phyloP scores from a whole-genome alignment of 2,329 filamentous ascomycete species.

The Diplocarpon rosae region DNA sequence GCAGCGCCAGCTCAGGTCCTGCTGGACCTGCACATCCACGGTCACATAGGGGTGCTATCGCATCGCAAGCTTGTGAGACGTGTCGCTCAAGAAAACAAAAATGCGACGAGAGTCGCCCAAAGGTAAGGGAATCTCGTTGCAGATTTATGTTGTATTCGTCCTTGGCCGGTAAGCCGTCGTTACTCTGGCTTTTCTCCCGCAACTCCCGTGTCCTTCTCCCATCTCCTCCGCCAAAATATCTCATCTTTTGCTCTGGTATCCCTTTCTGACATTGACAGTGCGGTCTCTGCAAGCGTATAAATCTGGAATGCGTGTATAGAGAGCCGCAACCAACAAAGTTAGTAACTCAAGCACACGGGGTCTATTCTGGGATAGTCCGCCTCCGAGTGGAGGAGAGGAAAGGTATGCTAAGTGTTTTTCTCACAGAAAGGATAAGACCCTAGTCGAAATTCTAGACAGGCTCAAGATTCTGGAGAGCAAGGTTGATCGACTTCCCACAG shows the following conservation, averaged over 20 bases:
- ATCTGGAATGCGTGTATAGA: conserved; percentile 48
- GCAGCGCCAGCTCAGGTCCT: conserved; percentile 12
- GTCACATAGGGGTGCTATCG: conserved; percentile 33
- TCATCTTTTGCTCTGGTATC: background rate
- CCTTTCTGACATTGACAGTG: conserved; percentile 29
- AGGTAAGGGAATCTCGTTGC: conserved; percentile 18
- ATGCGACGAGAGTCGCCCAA: conserved; percentile 52
- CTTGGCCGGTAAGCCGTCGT: background rate
- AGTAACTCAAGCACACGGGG: conserved; percentile 20
- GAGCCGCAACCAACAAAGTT: conserved; percentile 45
- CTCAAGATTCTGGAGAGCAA: conserved; percentile 44
- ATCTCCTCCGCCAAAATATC: too few species aligned
- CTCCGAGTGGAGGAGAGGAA: background rate
- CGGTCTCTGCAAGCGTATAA: conserved; percentile 44
- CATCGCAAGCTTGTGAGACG: conserved; percentile 46
- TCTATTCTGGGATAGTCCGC: conserved; percentile 1
- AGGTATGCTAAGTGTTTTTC: conserved; percentile 12
- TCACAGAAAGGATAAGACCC: conserved; percentile 48
- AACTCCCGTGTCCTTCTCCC: too few species aligned
- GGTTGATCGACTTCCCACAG: conserved; percentile 34
- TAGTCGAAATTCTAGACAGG: conserved; percentile 48
- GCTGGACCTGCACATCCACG: conserved; percentile 25
- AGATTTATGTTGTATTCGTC: background rate
- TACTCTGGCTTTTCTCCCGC: too few species aligned
- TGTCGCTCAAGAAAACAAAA: conserved; percentile 51